These are phyloP conservation scores for Curvularia sp. DNA, from an alignment of 2,329 filamentous ascomycete genomes.

Conservation along the genomic window DNA sequence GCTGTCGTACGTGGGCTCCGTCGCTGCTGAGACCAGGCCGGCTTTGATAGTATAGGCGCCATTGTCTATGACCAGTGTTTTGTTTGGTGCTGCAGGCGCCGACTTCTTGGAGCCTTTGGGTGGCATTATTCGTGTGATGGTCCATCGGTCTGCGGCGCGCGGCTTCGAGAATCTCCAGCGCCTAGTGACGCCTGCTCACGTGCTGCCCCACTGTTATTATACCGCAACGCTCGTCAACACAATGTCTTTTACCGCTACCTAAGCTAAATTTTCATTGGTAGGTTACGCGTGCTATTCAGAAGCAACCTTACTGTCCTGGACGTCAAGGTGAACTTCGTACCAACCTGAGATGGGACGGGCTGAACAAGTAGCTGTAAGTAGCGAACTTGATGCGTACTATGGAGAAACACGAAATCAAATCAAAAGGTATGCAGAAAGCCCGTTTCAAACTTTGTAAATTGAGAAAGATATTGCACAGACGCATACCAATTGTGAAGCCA, in stretches of 20 bases:
- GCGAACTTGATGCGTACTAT: not conserved
- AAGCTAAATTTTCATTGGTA: not conserved
- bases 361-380: not conserved
- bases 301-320: not conserved
- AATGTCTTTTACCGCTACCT: too few relatives aligned
- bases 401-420: not conserved
- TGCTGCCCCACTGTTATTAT: slow-evolving; percentile 4
- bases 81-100: slow-evolving; percentile 23
- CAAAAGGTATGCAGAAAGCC: not conserved
- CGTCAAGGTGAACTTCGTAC: not conserved
- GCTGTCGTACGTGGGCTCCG: slow-evolving; percentile 37
- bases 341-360: not conserved
- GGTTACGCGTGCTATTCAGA: too few relatives aligned
- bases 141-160: slow-evolving; percentile 3
- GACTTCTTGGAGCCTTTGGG: slow-evolving; percentile 45
- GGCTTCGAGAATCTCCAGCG: slow-evolving; percentile 2
- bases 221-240: not conserved
- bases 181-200: slow-evolving; percentile 14
- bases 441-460: not conserved
- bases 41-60: slow-evolving; percentile 92
- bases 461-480: too few relatives aligned
- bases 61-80: slow-evolving; percentile 89
- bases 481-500: not conserved
- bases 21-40: slow-evolving; percentile 65
- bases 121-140: slow-evolving; percentile 33